A percentile compares a stretch with the other conserved stretches of the same genome.
Conservation (phyloP, 2,329 filamentous ascomycete species). For the Helotiales sp. region DNA sequence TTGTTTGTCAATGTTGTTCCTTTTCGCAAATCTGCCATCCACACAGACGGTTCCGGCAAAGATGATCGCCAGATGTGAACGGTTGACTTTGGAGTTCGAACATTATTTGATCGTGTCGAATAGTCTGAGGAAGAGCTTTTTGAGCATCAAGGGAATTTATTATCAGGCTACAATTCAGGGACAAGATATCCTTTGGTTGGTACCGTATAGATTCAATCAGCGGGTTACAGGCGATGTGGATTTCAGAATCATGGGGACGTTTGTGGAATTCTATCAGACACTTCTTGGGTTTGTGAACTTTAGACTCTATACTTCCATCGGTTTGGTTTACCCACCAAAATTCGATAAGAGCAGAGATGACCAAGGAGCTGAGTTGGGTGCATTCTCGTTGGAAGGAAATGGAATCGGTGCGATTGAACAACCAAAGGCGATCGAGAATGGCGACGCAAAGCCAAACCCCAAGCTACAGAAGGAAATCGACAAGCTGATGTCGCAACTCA, state of each 20-base stretch:
- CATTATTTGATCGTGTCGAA: slow-evolving; percentile 95
- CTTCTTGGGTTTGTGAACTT: slow-evolving; percentile 96
- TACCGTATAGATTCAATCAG: slow-evolving; percentile 98
- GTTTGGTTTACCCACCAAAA: slow-evolving; percentile 92
- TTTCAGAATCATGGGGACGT: slow-evolving; percentile 98
- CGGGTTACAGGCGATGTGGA: slow-evolving; percentile 90
- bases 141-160: slow-evolving; percentile 99
- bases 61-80: slow-evolving; percentile 93
- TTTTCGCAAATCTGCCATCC: slow-evolving; percentile 94
- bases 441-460: slow-evolving; percentile 57
- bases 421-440: slow-evolving; percentile 51
- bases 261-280: slow-evolving; percentile 98
- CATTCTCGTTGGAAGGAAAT: slow-evolving; percentile 85
- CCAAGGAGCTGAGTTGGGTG: slow-evolving; percentile 82
- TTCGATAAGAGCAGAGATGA: slow-evolving; percentile 88
- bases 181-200: slow-evolving; percentile 94
- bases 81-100: slow-evolving; percentile 91
- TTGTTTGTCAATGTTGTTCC: slow-evolving; percentile 92
- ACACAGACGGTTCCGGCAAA: slow-evolving; percentile 87
- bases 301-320: slow-evolving; percentile 85
- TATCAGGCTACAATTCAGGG: slow-evolving; percentile 98
- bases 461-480: slow-evolving; percentile 66
- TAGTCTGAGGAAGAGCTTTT: slow-evolving; percentile 90
- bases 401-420: slow-evolving; percentile 55
- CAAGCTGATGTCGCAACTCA: slow-evolving; percentile 68